Evolutionary conservation across 257 asterid species (phyloP), one percentile per base, ranked within the genome.

Genomic region (Salvia splendens): DNA sequence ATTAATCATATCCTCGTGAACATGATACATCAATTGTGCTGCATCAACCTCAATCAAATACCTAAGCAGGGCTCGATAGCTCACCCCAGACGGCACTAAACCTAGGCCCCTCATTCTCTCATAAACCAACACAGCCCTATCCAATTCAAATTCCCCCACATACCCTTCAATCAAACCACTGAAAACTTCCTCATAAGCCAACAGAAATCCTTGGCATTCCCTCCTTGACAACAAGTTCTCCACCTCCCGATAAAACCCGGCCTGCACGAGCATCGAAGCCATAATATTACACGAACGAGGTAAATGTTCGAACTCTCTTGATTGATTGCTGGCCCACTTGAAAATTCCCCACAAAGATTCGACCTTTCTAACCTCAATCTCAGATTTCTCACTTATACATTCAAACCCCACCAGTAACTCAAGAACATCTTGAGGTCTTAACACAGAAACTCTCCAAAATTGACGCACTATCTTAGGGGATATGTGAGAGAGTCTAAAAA

Each of bases 291-390:
- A 84, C 32, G 96, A 80, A 49, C 14, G 73, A 20, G 87, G 82
- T 50, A 81, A 80, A 79, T 93, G 95, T 70, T 76, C 77, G 76
- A 85, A 83, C 16, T 55, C 87, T 78, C 64, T 49, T 74, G 52
- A 42, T 46, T 85, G 79, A 68, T 78, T 75, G 62, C 82, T 77
- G 17, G 88, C 91, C 94, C 84, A 83, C 61, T 63, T 72, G 77
- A 81, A 93, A 59, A 93, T 63, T 63, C 86, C 91, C 96, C 92
- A 94, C 56, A 94, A 85, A 78, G 86, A 83, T 62, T 77, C 83
- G 49, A 85, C 78, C 75, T 83, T 86, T 82, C 74, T 74, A 77
- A 48, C 52, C 83, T 81, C 91, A 73, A 77, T 42, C 63, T 78
- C 88, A 73, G 14, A 52, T 42, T 70, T 77, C 45, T 76, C 83